Percentiles rank a stretch among this genome's conserved stretches.
phyloP scores from a whole-genome alignment of 257 asterid species.

The Mitragyna speciosa region DNA sequence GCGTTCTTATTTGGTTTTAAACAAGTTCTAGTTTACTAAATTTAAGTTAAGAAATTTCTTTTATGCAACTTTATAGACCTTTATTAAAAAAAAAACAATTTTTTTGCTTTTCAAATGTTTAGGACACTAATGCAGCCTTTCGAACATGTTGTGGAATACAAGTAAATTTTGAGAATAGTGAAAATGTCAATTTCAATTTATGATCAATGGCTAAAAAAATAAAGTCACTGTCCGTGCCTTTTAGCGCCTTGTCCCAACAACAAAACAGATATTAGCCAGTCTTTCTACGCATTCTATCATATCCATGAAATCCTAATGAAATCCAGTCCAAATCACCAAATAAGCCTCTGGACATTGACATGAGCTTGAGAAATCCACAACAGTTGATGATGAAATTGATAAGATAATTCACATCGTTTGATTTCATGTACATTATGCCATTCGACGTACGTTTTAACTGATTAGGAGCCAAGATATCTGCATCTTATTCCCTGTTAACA shows the following conservation, averaged over 20 bases:
- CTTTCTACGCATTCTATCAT: conserved; percentile 11
- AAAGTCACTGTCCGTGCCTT: conserved; percentile 15
- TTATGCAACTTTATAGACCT: neutral
- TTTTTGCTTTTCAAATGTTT: neutral
- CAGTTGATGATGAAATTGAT: neutral
- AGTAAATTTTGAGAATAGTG: neutral
- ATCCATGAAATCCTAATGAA: too few relatives aligned
- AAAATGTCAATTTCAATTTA: conserved; percentile 4
- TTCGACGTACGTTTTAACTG: neutral
- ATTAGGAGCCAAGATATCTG: neutral
- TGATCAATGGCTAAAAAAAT: conserved; percentile 1
- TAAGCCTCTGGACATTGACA: neutral
- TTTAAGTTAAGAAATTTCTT: too few relatives aligned
- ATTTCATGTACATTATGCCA: neutral
- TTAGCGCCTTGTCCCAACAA: neutral
- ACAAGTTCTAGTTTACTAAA: too few relatives aligned
- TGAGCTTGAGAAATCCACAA: neutral
- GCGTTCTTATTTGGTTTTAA: neutral
- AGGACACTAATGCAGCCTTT: neutral
- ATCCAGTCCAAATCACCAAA: conserved; percentile 16
- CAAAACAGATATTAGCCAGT: neutral
- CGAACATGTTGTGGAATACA: neutral
- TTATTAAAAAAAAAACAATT: too few relatives aligned
- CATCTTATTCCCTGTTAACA: too few relatives aligned
- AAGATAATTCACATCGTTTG: neutral